phyloP scores from a whole-genome alignment of 176 grass and related monocot genomes.

The Oryza australiensis region DNA sequence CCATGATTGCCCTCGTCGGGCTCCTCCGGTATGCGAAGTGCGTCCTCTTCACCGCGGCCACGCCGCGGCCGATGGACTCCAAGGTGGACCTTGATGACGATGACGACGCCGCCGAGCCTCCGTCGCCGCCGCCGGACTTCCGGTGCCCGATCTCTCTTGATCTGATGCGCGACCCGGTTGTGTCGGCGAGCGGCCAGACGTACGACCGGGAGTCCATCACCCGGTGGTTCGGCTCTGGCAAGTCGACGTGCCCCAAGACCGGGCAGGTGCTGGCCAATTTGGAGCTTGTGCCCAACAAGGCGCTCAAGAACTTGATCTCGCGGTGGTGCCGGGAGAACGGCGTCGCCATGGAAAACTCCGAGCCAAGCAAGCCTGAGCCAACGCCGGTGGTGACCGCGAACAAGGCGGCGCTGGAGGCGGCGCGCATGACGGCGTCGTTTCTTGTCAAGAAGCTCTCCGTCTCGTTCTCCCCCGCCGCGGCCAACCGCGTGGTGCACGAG shows the following conservation, averaged over 20 bases:
- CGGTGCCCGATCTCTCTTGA: conserved; percentile 94
- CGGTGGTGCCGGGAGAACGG: conserved; percentile 88
- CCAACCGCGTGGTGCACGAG: conserved; percentile 81
- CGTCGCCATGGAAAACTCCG: conserved; percentile 54
- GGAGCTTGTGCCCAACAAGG: conserved; percentile 76
- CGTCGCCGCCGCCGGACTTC: conserved; percentile 69
- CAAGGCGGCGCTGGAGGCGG: conserved; percentile 92
- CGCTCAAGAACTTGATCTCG: conserved; percentile 84
- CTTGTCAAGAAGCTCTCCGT: conserved; percentile 76
- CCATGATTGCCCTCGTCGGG: conserved; percentile 86
- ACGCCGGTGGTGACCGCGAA: conserved; percentile 44
- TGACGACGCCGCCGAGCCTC: conserved; percentile 33
- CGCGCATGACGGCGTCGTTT: conserved; percentile 87
- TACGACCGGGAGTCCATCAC: conserved; percentile 88
- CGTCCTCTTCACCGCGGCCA: conserved; percentile 79
- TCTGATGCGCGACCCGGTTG: conserved; percentile 74
- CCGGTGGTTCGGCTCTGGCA: conserved; percentile 78
- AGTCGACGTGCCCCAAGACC: conserved; percentile 87
- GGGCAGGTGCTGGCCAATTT: conserved; percentile 58
- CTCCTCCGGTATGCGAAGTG: conserved; percentile 90
- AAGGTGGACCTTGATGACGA: conserved; percentile 39
- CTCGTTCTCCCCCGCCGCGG: conserved; percentile 46
- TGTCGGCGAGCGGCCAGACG: conserved; percentile 78
- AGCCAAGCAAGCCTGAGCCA: conserved; percentile 43
- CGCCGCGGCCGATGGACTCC: conserved; percentile 57